Conservation (phyloP, 1,284 basidiomycete species). For the Moesziomyces globuligerus region DNA sequence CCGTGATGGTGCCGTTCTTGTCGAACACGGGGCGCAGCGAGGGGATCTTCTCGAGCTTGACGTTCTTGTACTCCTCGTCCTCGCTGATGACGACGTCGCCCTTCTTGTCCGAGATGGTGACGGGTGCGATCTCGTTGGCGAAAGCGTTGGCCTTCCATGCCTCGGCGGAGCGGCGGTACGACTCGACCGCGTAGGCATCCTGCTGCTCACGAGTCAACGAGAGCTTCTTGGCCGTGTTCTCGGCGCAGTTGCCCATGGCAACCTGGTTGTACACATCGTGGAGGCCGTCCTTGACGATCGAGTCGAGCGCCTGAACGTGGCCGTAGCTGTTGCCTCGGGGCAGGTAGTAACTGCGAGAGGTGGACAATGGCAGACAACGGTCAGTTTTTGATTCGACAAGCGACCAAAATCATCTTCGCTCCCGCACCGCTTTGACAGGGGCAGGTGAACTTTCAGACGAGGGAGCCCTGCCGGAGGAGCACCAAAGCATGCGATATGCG, state of each 20-base stretch:
- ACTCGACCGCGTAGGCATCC: conserved; percentile 83
- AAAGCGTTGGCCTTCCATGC: conserved; percentile 90
- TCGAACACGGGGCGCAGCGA: conserved; percentile 68
- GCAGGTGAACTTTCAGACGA: not conserved
- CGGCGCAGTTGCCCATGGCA: conserved; percentile 66
- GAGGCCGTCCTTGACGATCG: conserved; percentile 90
- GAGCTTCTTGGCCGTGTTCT: conserved; percentile 68
- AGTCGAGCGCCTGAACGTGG: conserved; percentile 85
- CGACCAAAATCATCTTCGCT: not conserved
- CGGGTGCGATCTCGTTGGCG: conserved; percentile 86
- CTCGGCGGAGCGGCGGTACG: conserved; percentile 88
- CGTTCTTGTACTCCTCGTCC: conserved; percentile 91
- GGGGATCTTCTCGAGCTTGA: conserved; percentile 69
- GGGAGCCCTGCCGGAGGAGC: no score
- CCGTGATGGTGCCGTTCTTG: conserved; percentile 69
- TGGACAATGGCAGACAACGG: not conserved
- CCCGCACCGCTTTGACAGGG: not conserved
- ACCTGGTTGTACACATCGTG: conserved; percentile 57
- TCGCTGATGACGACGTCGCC: conserved; percentile 84
- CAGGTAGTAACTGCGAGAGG: conserved; percentile 79
- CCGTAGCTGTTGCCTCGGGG: conserved; percentile 90
- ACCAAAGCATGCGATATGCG: no score
- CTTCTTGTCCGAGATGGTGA: conserved; percentile 82
- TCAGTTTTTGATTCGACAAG: not conserved
- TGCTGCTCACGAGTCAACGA: conserved; percentile 68